Conservation (phyloP, 345 rosid species). For the Heritiera fomes region DNA sequence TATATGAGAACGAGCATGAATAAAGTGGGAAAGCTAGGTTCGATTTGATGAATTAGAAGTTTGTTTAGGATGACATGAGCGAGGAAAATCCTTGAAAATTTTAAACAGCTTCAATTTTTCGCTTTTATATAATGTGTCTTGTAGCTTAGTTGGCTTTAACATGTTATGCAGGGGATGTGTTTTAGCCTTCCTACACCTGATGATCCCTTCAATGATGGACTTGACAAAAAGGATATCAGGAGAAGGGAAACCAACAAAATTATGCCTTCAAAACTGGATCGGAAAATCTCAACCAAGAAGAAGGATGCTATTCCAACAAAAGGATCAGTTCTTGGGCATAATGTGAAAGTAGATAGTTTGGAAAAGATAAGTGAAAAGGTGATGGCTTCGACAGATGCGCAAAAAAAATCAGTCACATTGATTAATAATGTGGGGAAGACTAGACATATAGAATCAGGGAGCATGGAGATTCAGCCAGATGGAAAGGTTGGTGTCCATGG, state of each 20-base stretch:
- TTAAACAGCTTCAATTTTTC: neutral
- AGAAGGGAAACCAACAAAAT: slow-evolving; percentile 33
- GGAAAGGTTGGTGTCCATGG: slow-evolving; percentile 18
- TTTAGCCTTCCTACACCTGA: slow-evolving; percentile 81
- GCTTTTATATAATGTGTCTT: neutral
- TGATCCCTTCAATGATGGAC: slow-evolving; percentile 75
- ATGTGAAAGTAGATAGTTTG: slow-evolving; percentile 15
- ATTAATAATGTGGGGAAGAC: slow-evolving; percentile 14
- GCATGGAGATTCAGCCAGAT: slow-evolving; percentile 20
- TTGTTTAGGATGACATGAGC: neutral
- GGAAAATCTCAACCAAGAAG: slow-evolving; percentile 6
- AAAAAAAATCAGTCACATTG: slow-evolving; percentile 24
- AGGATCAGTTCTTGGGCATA: slow-evolving; percentile 15
- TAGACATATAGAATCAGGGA: neutral
- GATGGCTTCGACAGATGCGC: slow-evolving; percentile 20
- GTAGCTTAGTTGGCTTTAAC: neutral
- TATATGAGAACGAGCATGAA: neutral
- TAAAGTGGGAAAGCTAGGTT: neutral
- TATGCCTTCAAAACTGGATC: slow-evolving; percentile 18
- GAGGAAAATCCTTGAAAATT: neutral
- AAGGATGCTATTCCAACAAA: slow-evolving; percentile 26
- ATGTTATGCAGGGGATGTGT: slow-evolving; percentile 76
- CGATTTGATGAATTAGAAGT: neutral
- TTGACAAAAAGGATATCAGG: slow-evolving; percentile 38
- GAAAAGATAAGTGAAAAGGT: slow-evolving; percentile 20